Evolutionary conservation across 805 yeast genomes (phyloP), one percentile per base, ranked within the genome.

Genomic region (Cyberlindnera japonica): DNA sequence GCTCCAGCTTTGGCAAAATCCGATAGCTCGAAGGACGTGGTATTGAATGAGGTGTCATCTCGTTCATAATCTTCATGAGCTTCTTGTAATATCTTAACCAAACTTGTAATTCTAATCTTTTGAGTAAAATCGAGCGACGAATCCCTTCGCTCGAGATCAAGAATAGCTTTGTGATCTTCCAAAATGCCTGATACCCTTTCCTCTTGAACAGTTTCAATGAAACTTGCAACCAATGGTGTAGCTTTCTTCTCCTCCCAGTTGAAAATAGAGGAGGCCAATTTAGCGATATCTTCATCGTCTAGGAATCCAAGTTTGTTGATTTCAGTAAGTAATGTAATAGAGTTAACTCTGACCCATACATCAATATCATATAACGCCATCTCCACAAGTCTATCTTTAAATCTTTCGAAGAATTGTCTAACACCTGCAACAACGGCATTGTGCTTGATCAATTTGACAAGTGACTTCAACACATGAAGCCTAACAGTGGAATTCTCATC

Each of bases 401-500:
- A 84, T 45, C 88, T 71, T 43, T 83, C 87, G 3, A 91, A 79
- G 58, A 89, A 89, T 52, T 81, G 90, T 41, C 87, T 71, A 28
- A 89, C 70, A 0, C 89, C 87, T 1, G 81, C 65, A n/a, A 74
- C 71, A 38, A 75, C 64, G 18, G 62, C 58, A 18, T 64, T 62
- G 20, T 63, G 66, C 37, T 62, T 66, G 54, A 75, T 76, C 17
- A 79, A 61, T 51, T 65, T 77, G 11, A 67, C 57, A 32, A 89
- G 62, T 4, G 73, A 69, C 49, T 69, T 75, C 19, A 83, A 55
- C 2, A 79, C 89, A 50, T 84, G 88, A 8, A 69, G 57, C 49
- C 95, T 71, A 1, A 86, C 95, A 3, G 57, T 47, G 10, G 73
- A 60, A 13, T 75, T 71, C 3, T 77, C 67, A 55, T 89, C 96